Percentiles rank a stretch among this genome's conserved stretches.
phyloP scores from a whole-genome alignment of 306 rosid genomes.

The Sesbania bispinosa region DNA sequence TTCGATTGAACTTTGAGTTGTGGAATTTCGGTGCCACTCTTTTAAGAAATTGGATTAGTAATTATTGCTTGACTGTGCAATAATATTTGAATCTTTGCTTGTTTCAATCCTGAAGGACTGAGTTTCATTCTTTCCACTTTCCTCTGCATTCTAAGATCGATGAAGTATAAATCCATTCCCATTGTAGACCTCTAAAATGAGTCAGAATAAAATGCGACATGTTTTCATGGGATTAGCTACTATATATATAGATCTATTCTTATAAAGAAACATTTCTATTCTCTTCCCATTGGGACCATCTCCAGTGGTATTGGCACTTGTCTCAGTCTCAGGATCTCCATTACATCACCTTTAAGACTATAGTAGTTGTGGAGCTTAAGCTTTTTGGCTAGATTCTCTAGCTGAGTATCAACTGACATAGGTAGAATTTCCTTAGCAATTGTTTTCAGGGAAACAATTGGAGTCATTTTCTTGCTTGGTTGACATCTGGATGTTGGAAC shows the following conservation, averaged over 20 bases:
- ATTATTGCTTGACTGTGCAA: too few species aligned
- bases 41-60: too few species aligned
- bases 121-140: neutral
- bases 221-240: slow-evolving; percentile 58
- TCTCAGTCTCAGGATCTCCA: slow-evolving; percentile 47
- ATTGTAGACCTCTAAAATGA: slow-evolving; percentile 29
- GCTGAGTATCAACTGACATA: neutral
- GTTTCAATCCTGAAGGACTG: too few species aligned
- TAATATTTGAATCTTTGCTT: too few species aligned
- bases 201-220: slow-evolving; percentile 39
- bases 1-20: too few species aligned
- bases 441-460: neutral
- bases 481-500: neutral
- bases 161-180: slow-evolving; percentile 3
- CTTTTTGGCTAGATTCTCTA: slow-evolving; percentile 30
- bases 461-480: neutral
- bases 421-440: neutral
- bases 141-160: slow-evolving; percentile 1
- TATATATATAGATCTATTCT: slow-evolving; percentile 37
- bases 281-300: slow-evolving; percentile 58
- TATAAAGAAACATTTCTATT: slow-evolving; percentile 59
- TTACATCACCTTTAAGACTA: slow-evolving; percentile 27
- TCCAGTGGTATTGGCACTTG: slow-evolving; percentile 50
- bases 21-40: too few species aligned
- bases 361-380: slow-evolving; percentile 27